phyloP scores from a whole-genome alignment of 179 eudicot genomes.

The Vitellaria paradoxa region DNA sequence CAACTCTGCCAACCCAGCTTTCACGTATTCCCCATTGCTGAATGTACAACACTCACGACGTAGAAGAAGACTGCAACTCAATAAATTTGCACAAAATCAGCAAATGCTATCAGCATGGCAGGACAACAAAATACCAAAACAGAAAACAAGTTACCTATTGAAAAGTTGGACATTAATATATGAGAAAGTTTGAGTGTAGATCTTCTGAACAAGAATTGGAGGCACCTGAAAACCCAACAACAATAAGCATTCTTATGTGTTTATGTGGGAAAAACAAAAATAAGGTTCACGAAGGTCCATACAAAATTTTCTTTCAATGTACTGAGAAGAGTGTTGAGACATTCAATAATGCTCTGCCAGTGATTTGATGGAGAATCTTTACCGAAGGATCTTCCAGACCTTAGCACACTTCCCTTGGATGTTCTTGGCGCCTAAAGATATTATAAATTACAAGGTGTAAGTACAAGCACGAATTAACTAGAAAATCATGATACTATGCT shows the following conservation, averaged over 20 bases:
- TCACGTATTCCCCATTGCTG: constrained; percentile 63
- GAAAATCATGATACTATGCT: not conserved
- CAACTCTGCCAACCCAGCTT: constrained; percentile 63
- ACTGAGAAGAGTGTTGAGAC: constrained; percentile 46
- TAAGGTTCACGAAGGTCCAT: constrained; percentile 16
- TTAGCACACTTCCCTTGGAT: constrained; percentile 39
- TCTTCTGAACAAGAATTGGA: constrained; percentile 5
- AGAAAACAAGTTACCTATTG: constrained; percentile 5
- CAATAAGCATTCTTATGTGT: not conserved
- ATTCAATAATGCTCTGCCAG: constrained; percentile 53
- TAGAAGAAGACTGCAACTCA: constrained; percentile 41
- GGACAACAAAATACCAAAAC: not conserved
- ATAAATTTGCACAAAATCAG: not conserved
- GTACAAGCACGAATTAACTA: not conserved
- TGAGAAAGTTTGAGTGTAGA: constrained; percentile 13
- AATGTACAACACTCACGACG: constrained; percentile 66
- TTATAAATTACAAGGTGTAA: not conserved
- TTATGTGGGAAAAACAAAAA: not conserved
- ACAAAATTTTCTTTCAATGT: constrained; percentile 55
- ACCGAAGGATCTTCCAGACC: constrained; percentile 58
- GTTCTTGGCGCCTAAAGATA: constrained; percentile 45
- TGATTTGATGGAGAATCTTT: constrained; percentile 46
- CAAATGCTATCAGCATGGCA: not conserved
- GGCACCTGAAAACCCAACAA: not conserved
- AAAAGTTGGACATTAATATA: constrained; percentile 14